Base-by-base conservation (phyloP, 2,329 filamentous ascomycete genomes). In the Dichotomopilus funicola region DNA sequence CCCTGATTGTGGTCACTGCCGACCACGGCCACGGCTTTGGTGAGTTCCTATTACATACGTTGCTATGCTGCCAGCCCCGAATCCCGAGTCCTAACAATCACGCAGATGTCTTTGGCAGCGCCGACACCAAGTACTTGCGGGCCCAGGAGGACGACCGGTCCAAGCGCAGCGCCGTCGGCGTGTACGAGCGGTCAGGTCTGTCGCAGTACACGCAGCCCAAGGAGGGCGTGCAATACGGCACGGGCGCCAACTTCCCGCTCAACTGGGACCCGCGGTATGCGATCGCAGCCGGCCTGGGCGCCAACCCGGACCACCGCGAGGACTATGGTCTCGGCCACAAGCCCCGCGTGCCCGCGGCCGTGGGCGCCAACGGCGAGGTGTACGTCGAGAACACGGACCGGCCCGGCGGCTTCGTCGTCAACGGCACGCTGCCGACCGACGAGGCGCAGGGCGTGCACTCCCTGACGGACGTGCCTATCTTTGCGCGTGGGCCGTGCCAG, bases 11-110 rank as follows among this genome's bases (percentile, higher is more conserved):
- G 49, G 87, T 94, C 49, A 90, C 89, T 3, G 87, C 89, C n/a
- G 89, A 95, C 67, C 89, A 94, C 75, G 89, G 89, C 43, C 89
- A 95, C 73, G 89, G 89, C 54, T 95, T 95, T 68, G 89, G 70
- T 74, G 62, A 63, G 72, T 63, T 10, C 11, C 19, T 27, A 27
- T 27, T 27, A 27, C 19, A 27, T 6, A 42, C 40, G 6, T 8
- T 11, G 6, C 11, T 12, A 13, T 8, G 12, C 11, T 42, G 11
- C 13, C 40, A 8, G 12, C 13, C 5, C 11, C 5, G 6, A 6
- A 7, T 42, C 10, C 11, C 12, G 6, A 11, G 10, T n/a, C 11
- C 40, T 42, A n/a, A 33, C 8, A 49, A 35, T 19, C 12, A 11
- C n/a, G 5, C 33, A 61, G 63, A 67, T 37, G 89, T 95, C 63